Evolutionary conservation across 371 early-diverging fungal genomes (phyloP).

Genomic region (Apophysomyces ossiformis): DNA sequence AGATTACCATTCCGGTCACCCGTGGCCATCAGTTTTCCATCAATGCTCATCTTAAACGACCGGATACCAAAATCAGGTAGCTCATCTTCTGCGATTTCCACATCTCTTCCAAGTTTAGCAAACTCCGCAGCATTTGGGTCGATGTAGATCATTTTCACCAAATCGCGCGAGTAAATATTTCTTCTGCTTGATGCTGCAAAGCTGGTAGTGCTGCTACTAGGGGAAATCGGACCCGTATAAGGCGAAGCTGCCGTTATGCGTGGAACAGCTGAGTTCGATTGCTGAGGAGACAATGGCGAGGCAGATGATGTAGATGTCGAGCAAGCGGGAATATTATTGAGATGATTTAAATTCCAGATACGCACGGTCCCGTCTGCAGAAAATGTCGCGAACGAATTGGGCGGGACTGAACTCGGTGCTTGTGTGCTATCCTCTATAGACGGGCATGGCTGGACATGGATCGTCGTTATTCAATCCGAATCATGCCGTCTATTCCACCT

Average conservation of each 20-base stretch:
- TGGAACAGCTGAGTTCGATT: conserved; percentile 17
- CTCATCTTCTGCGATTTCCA: conserved; percentile 42
- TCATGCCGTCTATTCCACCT: neutral
- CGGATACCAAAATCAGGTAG: conserved; percentile 71
- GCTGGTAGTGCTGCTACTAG: conserved; percentile 34
- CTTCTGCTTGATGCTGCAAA: conserved; percentile 33
- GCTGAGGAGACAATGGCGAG: conserved; percentile 15
- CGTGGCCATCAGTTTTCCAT: conserved; percentile 72
- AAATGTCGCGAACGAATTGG: conserved; percentile 75
- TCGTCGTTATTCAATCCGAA: neutral
- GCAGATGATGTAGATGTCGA: conserved; percentile 30
- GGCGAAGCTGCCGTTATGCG: neutral
- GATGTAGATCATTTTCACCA: conserved; percentile 64
- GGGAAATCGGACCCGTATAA: conserved; percentile 17
- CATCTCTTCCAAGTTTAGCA: conserved; percentile 36
- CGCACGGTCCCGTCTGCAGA: conserved; percentile 83
- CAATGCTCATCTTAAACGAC: conserved; percentile 68
- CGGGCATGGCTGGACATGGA: conserved; percentile 32
- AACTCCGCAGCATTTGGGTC: conserved; percentile 53
- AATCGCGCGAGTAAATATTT: conserved; percentile 65
- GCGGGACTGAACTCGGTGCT: conserved; percentile 44
- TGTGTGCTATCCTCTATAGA: conserved; percentile 15
- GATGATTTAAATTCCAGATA: conserved; percentile 76
- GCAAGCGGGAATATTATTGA: conserved; percentile 15
- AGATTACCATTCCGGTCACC: conserved; percentile 84